Percentiles rank a stretch among this genome's conserved stretches.
These are phyloP conservation scores for Ganoderma sinense DNA, from an alignment of 1,284 basidiomycete genomes.

Conservation along the genomic window DNA sequence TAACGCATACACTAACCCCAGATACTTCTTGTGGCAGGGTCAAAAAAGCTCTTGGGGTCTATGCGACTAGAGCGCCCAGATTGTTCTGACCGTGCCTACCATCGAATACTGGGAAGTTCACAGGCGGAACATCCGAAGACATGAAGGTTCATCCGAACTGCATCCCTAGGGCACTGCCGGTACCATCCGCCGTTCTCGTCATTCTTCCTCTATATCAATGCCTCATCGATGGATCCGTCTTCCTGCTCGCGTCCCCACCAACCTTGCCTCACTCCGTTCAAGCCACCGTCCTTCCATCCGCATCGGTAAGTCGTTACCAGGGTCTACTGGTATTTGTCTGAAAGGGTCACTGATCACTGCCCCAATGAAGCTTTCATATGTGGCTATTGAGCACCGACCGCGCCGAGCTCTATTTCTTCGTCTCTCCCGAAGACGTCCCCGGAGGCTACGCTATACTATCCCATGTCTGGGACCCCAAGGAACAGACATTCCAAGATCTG, in stretches of 20 bases:
- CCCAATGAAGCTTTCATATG: not conserved
- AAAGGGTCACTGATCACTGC: not conserved
- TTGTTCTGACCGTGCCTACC: not conserved
- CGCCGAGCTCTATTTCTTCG: constrained; percentile 1
- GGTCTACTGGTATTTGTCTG: not conserved
- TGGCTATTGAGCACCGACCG: constrained; percentile 1
- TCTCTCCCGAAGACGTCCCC: not conserved
- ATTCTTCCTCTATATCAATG: not conserved
- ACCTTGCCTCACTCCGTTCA: not conserved
- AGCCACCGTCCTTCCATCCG: not conserved
- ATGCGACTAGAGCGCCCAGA: not conserved
- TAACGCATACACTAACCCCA: too few relatives aligned
- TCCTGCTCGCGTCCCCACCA: not conserved
- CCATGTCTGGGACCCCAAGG: not conserved
- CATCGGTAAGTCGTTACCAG: not conserved
- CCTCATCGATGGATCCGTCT: not conserved
- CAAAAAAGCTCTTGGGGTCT: too few relatives aligned
- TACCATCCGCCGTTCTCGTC: not conserved
- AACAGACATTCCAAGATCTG: constrained; percentile 5
- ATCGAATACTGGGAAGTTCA: not conserved
- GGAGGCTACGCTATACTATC: constrained; percentile 6
- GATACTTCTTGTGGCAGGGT: too few relatives aligned
- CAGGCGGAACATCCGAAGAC: not conserved
- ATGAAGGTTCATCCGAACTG: not conserved
- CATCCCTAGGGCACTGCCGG: not conserved